Conservation (phyloP, 768 basidiomycete species). For the Mycena venus region DNA sequence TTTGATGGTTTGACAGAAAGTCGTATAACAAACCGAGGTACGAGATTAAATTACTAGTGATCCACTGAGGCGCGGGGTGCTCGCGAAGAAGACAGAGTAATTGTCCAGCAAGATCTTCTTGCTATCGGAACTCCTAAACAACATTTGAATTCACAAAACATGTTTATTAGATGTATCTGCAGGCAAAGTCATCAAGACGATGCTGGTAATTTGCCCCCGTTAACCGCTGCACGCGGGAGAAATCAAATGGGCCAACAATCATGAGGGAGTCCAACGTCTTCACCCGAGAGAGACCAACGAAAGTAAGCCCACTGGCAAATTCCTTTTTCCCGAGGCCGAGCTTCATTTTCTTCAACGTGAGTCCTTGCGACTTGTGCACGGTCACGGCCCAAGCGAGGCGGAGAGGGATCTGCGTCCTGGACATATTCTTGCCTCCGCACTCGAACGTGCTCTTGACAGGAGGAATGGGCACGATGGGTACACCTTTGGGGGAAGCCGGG, state of each 20-base stretch:
- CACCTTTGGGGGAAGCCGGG: slow-evolving; percentile 17
- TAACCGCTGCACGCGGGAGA: neutral
- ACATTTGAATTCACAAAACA: neutral
- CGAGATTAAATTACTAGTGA: too few relatives aligned
- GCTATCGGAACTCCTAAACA: too few relatives aligned
- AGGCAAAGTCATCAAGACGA: neutral
- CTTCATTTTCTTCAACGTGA: slow-evolving; percentile 75
- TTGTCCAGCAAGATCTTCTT: too few relatives aligned
- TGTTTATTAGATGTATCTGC: neutral
- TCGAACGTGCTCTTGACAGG: slow-evolving; percentile 32
- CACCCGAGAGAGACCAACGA: slow-evolving; percentile 31
- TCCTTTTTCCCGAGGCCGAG: slow-evolving; percentile 62
- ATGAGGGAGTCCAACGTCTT: neutral
- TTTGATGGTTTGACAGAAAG: too few relatives aligned
- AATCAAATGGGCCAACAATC: neutral
- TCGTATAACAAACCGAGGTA: too few relatives aligned
- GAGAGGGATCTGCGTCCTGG: slow-evolving; percentile 59
- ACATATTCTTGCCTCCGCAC: neutral
- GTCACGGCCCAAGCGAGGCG: slow-evolving; percentile 81
- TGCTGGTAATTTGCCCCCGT: neutral
- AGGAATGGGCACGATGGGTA: slow-evolving; percentile 33
- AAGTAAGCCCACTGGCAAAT: slow-evolving; percentile 30
- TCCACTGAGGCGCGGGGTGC: too few relatives aligned
- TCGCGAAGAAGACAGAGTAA: too few relatives aligned
- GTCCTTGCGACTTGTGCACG: slow-evolving; percentile 83